A percentile compares a stretch with the other conserved stretches of the same genome.
Conservation (phyloP, 257 asterid genomes). For the Ophiorrhiza pumila region DNA sequence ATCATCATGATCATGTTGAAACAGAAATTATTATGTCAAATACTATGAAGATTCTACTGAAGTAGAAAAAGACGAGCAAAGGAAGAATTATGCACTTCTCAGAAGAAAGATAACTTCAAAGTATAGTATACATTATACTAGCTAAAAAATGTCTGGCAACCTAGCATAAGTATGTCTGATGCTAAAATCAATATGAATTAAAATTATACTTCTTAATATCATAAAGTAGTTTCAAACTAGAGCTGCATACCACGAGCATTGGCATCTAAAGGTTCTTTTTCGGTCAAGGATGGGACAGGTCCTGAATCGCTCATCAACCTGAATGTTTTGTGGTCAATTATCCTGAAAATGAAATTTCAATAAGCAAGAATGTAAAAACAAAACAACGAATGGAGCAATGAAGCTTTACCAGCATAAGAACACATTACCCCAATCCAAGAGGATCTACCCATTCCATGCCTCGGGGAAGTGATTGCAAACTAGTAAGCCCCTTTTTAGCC, state of each 20-base stretch:
- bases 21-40: not conserved
- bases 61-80: not conserved
- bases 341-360: conserved; percentile 38
- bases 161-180: not conserved
- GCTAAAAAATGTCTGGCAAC: not conserved
- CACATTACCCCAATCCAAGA: conserved; percentile 85
- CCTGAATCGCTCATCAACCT: conserved; percentile 78
- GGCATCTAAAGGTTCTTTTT: conserved; percentile 74
- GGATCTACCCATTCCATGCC: conserved; percentile 99
- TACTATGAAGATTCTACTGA: not conserved
- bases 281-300: conserved; percentile 49
- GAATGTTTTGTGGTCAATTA: conserved; percentile 82
- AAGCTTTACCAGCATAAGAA: conserved; percentile 15
- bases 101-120: not conserved
- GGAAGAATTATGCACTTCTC: not conserved
- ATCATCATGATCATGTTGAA: not conserved
- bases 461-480: conserved; percentile 84
- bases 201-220: not conserved
- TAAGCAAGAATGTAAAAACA: not conserved
- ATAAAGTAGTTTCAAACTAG: conserved; percentile 1
- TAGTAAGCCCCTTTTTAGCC: conserved; percentile 63
- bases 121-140: not conserved
- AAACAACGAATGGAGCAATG: conserved; percentile 5
- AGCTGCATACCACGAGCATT: conserved; percentile 66
- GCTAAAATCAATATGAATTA: not conserved